These are phyloP conservation scores for Penicillium bovifimosum DNA, from an alignment of 495 filamentous ascomycete genomes.

Conservation along the genomic window DNA sequence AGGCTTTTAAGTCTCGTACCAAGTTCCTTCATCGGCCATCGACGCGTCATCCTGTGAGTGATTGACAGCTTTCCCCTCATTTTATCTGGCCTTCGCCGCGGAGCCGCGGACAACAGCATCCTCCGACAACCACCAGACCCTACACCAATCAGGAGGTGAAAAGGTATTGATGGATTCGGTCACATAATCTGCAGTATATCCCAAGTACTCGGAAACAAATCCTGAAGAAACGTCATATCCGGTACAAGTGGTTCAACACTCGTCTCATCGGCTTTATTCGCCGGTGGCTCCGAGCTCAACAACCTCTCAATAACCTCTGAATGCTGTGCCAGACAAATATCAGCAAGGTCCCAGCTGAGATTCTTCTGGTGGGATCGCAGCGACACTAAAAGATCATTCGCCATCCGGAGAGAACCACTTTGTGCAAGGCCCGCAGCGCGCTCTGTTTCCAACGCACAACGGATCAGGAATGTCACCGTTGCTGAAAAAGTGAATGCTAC, in stretches of 20 bases:
- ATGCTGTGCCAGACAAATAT: conserved; percentile 14
- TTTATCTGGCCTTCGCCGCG: not conserved
- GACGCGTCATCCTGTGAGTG: not conserved
- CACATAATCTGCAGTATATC: conserved; percentile 12
- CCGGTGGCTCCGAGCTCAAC: conserved; percentile 1
- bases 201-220: conserved; percentile 13
- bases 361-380: conserved; percentile 6
- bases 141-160: too few species aligned
- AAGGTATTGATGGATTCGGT: too few species aligned
- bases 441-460: conserved; percentile 19
- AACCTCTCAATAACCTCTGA: conserved; percentile 12
- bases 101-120: not conserved
- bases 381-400: conserved; percentile 6
- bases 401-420: conserved; percentile 15
- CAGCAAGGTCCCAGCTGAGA: conserved; percentile 16
- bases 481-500: conserved; percentile 27
- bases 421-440: not conserved
- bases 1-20: not conserved
- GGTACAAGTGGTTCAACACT: not conserved
- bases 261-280: not conserved
- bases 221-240: conserved; percentile 10
- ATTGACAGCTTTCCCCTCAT: not conserved
- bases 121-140: not conserved
- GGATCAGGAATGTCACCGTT: conserved; percentile 30
- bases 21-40: not conserved